Evolutionary conservation across 192 early-diverging fungal species (phyloP).

Genomic region (Entophlyctis helioformis): DNA sequence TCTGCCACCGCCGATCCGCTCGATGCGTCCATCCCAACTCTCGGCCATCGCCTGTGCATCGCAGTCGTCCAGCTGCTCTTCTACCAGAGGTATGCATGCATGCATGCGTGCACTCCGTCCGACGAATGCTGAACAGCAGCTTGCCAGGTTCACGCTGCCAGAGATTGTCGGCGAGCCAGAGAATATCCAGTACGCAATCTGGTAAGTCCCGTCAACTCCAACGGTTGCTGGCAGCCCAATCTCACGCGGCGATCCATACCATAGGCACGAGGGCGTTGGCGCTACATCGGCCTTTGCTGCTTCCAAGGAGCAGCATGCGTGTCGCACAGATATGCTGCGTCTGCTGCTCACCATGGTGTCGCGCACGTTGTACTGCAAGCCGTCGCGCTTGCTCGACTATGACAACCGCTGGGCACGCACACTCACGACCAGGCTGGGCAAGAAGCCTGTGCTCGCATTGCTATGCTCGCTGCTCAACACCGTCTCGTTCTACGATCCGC

Average conservation of each 20-base stretch:
- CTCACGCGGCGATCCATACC: too few relatives aligned
- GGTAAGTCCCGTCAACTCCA: too few relatives aligned
- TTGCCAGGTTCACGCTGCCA: constrained; percentile 25
- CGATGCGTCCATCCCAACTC: too few relatives aligned
- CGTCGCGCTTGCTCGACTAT: constrained; percentile 27
- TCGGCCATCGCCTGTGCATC: constrained; percentile 1
- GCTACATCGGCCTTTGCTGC: constrained; percentile 10
- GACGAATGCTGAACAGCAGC: background rate
- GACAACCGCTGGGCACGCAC: constrained; percentile 47
- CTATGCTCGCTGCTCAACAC: constrained; percentile 85
- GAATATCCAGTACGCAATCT: constrained; percentile 35
- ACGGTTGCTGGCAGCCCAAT: too few relatives aligned
- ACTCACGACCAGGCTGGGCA: constrained; percentile 42
- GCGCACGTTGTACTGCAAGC: constrained; percentile 63
- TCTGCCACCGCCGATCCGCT: too few relatives aligned
- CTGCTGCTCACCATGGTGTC: constrained; percentile 70
- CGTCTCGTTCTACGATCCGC: constrained; percentile 63
- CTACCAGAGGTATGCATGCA: constrained; percentile 9
- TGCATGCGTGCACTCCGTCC: too few relatives aligned
- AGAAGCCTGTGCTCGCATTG: constrained; percentile 60
- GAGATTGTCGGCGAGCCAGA: too few relatives aligned
- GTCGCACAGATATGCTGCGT: constrained; percentile 66
- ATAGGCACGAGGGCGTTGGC: constrained; percentile 29
- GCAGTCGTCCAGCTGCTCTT: constrained; percentile 25
- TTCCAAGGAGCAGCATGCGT: constrained; percentile 49